phyloP scores from a whole-genome alignment of 805 yeast species.

The Saccharomycopsis sp. region DNA sequence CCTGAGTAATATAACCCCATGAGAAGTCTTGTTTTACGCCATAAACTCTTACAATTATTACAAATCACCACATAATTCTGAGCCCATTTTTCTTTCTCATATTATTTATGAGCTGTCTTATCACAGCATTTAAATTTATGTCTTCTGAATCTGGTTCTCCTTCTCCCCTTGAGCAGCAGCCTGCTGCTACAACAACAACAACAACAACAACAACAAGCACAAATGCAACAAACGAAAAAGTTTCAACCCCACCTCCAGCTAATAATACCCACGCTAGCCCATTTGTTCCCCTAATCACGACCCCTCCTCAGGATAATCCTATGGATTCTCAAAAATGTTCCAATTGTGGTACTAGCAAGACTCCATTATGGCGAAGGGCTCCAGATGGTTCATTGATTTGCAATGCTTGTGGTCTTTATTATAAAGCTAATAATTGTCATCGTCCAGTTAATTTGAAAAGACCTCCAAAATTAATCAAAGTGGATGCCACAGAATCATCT shows the following conservation, averaged over 20 bases:
- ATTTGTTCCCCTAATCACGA: neutral
- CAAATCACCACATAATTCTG: too few species aligned
- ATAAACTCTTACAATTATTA: too few species aligned
- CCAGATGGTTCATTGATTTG: constrained; percentile 46
- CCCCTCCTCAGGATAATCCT: too few species aligned
- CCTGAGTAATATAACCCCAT: too few species aligned
- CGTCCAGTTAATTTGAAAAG: constrained; percentile 25
- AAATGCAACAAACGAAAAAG: neutral
- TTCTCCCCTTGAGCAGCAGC: too few species aligned
- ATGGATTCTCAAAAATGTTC: constrained; percentile 40
- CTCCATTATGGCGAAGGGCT: constrained; percentile 50
- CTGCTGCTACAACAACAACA: constrained; percentile 7
- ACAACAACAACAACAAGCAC: constrained; percentile 3
- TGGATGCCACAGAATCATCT: constrained; percentile 26
- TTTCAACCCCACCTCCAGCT: neutral
- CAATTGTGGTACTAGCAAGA: constrained; percentile 45
- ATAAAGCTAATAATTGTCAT: constrained; percentile 38
- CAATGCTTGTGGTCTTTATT: constrained; percentile 51
- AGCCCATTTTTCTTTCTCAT: too few species aligned
- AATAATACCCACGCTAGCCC: neutral
- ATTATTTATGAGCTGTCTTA: neutral
- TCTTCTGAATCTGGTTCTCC: neutral
- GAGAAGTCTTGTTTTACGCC: too few species aligned
- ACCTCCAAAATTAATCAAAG: constrained; percentile 16
- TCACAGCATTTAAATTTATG: neutral